Percentiles rank a stretch among this genome's conserved stretches.
Conservation (phyloP, 2,329 filamentous ascomycete genomes). For the Talaromyces marneffei region DNA sequence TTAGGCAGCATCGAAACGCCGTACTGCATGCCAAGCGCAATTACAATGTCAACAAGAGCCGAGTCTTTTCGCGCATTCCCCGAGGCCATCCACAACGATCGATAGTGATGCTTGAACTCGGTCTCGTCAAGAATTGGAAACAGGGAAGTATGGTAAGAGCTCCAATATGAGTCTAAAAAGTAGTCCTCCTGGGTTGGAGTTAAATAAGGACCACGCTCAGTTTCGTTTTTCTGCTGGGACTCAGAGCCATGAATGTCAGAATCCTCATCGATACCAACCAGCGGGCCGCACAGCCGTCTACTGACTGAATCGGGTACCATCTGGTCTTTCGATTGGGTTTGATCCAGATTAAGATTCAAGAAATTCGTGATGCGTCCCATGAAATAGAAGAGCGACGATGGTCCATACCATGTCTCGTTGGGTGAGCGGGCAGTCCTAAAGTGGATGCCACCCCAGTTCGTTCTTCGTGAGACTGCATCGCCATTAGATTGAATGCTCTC, state of each 20-base stretch:
- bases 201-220: slow-evolving; percentile 25
- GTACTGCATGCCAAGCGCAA: slow-evolving; percentile 50
- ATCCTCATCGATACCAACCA: slow-evolving; percentile 2
- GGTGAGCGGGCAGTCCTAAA: slow-evolving; percentile 33
- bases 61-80: slow-evolving; percentile 37
- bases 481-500: not conserved
- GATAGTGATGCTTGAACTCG: slow-evolving; percentile 42
- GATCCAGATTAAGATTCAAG: slow-evolving; percentile 30
- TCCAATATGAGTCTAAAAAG: slow-evolving; percentile 46
- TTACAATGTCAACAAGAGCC: slow-evolving; percentile 48
- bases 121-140: slow-evolving; percentile 42
- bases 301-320: slow-evolving; percentile 28
- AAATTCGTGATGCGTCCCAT: slow-evolving; percentile 39
- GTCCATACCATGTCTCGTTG: slow-evolving; percentile 41
- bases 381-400: slow-evolving; percentile 44
- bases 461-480: slow-evolving; percentile 17
- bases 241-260: not conserved
- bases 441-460: slow-evolving; percentile 37
- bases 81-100: slow-evolving; percentile 35
- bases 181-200: slow-evolving; percentile 43
- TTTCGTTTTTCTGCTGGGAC: slow-evolving; percentile 13
- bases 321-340: slow-evolving; percentile 25
- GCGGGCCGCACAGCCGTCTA: slow-evolving; percentile 16
- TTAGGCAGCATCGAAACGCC: slow-evolving; percentile 22
- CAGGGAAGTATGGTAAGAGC: slow-evolving; percentile 38